Conservation (phyloP, 2,329 filamentous ascomycete species). For the Pezicula radicicola region DNA sequence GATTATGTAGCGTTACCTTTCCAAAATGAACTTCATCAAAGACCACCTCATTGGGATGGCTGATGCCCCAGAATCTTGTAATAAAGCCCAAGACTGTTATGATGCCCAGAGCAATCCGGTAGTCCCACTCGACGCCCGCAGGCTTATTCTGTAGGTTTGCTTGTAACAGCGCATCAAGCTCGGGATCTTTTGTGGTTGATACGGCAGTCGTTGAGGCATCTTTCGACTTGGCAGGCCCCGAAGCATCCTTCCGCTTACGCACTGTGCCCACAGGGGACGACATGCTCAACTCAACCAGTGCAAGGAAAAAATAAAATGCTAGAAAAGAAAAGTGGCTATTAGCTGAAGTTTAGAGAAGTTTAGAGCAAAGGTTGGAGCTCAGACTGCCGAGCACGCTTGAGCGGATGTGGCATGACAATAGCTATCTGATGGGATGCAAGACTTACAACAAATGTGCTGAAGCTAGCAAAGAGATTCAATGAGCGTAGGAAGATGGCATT, state of each 20-base stretch:
- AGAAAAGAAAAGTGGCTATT: slow-evolving; percentile 5
- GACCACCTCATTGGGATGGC: slow-evolving; percentile 92
- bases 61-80: slow-evolving; percentile 95
- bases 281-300: slow-evolving; percentile 19
- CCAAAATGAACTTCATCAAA: slow-evolving; percentile 99
- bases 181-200: slow-evolving; percentile 31
- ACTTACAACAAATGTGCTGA: slow-evolving; percentile 6
- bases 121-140: slow-evolving; percentile 69
- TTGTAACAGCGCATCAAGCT: slow-evolving; percentile 49
- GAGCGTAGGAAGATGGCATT: slow-evolving; percentile 22
- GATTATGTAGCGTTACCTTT: slow-evolving; percentile 66
- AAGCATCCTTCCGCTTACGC: slow-evolving; percentile 39
- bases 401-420: background rate
- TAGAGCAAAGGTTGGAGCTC: slow-evolving; percentile 2
- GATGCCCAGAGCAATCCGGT: slow-evolving; percentile 72
- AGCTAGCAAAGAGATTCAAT: slow-evolving; percentile 12
- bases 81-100: slow-evolving; percentile 83
- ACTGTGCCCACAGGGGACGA: slow-evolving; percentile 26
- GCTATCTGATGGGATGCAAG: background rate
- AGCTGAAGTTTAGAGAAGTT: slow-evolving; percentile 12
- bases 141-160: slow-evolving; percentile 34
- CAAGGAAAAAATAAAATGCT: slow-evolving; percentile 11
- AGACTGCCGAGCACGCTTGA: background rate
- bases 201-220: slow-evolving; percentile 27
- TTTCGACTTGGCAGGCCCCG: slow-evolving; percentile 47